These are phyloP conservation scores for Thielaviopsis punctulata DNA, from an alignment of 2,329 filamentous ascomycete species.

Conservation along the genomic window DNA sequence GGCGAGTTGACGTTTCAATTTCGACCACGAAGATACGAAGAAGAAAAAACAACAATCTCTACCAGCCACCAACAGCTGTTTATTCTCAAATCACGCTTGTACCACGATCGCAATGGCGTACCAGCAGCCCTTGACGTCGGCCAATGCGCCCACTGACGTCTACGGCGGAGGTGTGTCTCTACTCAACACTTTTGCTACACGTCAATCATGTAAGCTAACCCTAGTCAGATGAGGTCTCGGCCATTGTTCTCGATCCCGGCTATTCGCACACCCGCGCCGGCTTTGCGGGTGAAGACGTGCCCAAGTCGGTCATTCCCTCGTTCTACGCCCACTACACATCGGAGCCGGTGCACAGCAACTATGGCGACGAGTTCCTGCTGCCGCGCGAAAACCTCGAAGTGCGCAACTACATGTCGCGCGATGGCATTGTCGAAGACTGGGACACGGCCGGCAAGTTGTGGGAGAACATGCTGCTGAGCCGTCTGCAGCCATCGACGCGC, in stretches of 20 bases:
- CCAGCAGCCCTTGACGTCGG: conserved; percentile 19
- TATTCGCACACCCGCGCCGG: conserved; percentile 83
- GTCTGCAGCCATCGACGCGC: conserved; percentile 63
- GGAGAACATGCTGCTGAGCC: conserved; percentile 82
- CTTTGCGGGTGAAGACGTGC: conserved; percentile 93
- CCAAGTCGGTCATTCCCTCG: conserved; percentile 81
- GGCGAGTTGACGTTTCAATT: background rate
- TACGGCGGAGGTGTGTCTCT: conserved; percentile 40
- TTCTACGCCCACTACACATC: conserved; percentile 54
- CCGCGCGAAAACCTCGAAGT: conserved; percentile 64
- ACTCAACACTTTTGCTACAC: conserved; percentile 1
- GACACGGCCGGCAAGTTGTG: conserved; percentile 76
- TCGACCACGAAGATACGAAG: background rate
- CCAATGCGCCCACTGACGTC: conserved; percentile 35
- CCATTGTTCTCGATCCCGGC: conserved; percentile 88
- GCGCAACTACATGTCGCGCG: conserved; percentile 77
- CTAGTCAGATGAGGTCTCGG: conserved; percentile 79
- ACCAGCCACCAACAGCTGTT: background rate
- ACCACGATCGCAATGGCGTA: conserved; percentile 30
- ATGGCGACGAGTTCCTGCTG: conserved; percentile 80
- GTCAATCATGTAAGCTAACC: conserved; percentile 7
- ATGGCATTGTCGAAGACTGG: conserved; percentile 92
- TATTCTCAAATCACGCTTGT: conserved; percentile 2
- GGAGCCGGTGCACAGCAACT: conserved; percentile 40
- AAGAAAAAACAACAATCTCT: no score